Conservation (phyloP, 2,329 filamentous ascomycete genomes). For the Pseudogymnoascus sp. region DNA sequence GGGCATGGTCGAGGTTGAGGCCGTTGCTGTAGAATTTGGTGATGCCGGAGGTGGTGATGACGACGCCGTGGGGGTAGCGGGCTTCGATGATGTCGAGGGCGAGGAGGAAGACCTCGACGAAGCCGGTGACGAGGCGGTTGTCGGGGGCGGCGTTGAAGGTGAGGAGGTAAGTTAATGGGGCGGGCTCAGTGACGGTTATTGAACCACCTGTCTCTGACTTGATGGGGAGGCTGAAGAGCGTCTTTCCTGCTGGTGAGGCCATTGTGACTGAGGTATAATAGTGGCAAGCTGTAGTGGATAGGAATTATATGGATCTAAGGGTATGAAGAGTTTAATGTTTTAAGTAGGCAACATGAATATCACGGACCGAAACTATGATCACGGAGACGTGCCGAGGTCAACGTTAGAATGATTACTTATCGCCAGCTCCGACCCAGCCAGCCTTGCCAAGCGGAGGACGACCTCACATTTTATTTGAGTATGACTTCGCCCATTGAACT, state of each 20-base stretch:
- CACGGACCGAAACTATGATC: neutral
- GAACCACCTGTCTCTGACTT: conserved; percentile 42
- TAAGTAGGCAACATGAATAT: neutral
- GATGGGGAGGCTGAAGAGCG: conserved; percentile 56
- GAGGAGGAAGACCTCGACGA: conserved; percentile 59
- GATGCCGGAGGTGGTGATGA: conserved; percentile 69
- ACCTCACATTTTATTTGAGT: neutral
- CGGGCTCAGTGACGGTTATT: conserved; percentile 56
- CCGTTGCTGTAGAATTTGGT: conserved; percentile 79
- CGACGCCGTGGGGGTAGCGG: conserved; percentile 58
- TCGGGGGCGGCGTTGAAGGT: conserved; percentile 66
- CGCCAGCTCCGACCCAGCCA: neutral
- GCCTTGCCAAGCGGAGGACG: neutral
- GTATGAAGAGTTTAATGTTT: neutral
- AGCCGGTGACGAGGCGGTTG: conserved; percentile 65
- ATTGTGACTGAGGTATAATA: conserved; percentile 13
- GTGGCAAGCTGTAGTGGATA: neutral
- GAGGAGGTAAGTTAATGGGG: conserved; percentile 59
- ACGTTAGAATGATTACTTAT: neutral
- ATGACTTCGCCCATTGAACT: neutral
- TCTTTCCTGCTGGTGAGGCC: conserved; percentile 15
- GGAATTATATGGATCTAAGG: neutral
- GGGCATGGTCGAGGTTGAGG: conserved; percentile 66
- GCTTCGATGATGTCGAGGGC: conserved; percentile 69
- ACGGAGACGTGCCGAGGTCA: neutral